Evolutionary conservation across 805 yeast genomes (phyloP).

Genomic region (Yamadazyma kitorensis): DNA sequence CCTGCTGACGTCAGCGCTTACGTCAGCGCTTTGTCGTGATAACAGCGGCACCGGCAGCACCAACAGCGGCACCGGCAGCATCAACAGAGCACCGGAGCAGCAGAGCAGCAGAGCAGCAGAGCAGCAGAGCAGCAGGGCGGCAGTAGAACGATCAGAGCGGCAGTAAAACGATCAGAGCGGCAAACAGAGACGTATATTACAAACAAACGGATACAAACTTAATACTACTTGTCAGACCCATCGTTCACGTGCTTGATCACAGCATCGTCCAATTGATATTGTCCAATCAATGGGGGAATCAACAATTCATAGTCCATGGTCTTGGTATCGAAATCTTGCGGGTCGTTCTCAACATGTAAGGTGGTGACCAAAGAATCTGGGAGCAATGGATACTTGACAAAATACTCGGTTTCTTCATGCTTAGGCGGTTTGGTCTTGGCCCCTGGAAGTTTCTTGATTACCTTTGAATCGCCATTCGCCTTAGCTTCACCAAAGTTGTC

Average conservation of each 20-base stretch:
- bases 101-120: too few species aligned
- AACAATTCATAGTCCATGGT: slow-evolving; percentile 67
- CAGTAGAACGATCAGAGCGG: too few species aligned
- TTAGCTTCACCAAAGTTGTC: slow-evolving; percentile 16
- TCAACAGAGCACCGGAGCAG: too few species aligned
- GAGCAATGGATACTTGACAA: slow-evolving; percentile 53
- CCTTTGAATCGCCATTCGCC: slow-evolving; percentile 9
- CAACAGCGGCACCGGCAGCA: too few species aligned
- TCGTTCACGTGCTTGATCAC: slow-evolving; percentile 29
- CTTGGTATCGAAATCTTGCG: slow-evolving; percentile 42
- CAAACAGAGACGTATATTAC: too few species aligned
- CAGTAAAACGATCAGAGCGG: too few species aligned
- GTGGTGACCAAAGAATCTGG: slow-evolving; percentile 62
- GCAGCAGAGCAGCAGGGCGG: too few species aligned
- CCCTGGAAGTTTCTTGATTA: slow-evolving; percentile 9
- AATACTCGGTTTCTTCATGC: slow-evolving; percentile 22
- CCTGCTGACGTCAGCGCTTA: too few species aligned
- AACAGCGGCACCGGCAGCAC: too few species aligned
- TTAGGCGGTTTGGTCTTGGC: slow-evolving; percentile 5
- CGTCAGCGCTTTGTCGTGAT: too few species aligned
- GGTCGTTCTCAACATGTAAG: slow-evolving; percentile 70
- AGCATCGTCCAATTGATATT: slow-evolving; percentile 27
- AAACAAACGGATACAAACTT: too few species aligned
- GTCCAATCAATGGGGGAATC: slow-evolving; percentile 57
- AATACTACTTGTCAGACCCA: too few species aligned